Evolutionary conservation across 2,329 filamentous ascomycete genomes (phyloP).

Genomic region (Aschersonia sp.): DNA sequence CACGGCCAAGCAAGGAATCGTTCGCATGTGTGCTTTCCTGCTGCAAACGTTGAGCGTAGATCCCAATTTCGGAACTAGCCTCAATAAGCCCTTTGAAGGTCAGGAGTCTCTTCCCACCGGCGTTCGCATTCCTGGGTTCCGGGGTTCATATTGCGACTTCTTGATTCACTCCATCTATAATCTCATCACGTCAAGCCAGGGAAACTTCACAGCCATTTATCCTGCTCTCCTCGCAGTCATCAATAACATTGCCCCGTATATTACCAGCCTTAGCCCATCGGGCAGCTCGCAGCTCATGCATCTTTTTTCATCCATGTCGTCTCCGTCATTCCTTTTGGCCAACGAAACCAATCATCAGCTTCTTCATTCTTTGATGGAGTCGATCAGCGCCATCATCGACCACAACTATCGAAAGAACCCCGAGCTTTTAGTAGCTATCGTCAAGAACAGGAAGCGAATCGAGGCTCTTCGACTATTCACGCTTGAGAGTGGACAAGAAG

Average conservation of each 20-base stretch:
- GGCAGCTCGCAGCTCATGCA: conserved; percentile 75
- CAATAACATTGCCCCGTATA: conserved; percentile 79
- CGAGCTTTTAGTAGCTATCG: conserved; percentile 63
- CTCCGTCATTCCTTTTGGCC: conserved; percentile 78
- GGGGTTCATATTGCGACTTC: conserved; percentile 85
- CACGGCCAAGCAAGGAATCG: conserved; percentile 74
- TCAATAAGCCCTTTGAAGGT: conserved; percentile 78
- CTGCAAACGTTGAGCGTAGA: conserved; percentile 91
- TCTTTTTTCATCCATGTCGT: conserved; percentile 82
- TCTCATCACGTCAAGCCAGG: conserved; percentile 81
- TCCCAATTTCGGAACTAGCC: conserved; percentile 72
- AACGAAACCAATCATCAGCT: conserved; percentile 84
- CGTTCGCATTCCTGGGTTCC: conserved; percentile 73
- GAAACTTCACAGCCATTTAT: conserved; percentile 80
- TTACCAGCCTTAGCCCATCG: conserved; percentile 59
- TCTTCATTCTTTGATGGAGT: conserved; percentile 69
- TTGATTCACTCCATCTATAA: conserved; percentile 89
- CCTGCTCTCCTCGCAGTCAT: conserved; percentile 83
- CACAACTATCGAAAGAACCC: conserved; percentile 74
- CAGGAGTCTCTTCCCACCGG: conserved; percentile 75
- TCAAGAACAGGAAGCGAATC: conserved; percentile 70
- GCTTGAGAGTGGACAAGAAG: conserved; percentile 79
- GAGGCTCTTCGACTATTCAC: conserved; percentile 79
- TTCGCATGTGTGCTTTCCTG: conserved; percentile 95
- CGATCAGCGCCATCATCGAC: conserved; percentile 79